phyloP scores from a whole-genome alignment of 2,329 filamentous ascomycete genomes.

The Colletotrichum truncatum region DNA sequence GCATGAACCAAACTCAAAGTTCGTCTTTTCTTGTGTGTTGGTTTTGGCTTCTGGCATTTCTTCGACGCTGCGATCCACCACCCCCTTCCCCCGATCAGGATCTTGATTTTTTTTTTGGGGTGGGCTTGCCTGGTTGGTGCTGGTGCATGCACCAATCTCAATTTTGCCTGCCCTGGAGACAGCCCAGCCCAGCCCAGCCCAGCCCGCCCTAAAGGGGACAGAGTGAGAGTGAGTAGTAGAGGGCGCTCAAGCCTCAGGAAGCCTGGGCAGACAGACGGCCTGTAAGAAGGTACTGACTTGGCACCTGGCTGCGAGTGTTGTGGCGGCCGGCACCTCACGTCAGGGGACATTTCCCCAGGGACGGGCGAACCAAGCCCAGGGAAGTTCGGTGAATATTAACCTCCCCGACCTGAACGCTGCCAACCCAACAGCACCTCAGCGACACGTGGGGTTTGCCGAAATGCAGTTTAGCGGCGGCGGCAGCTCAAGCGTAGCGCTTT shows the following conservation, averaged over 20 bases:
- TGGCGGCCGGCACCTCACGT: conserved; percentile 15
- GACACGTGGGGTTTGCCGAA: conserved; percentile 27
- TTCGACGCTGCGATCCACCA: conserved; percentile 28
- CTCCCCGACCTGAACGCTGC: conserved; percentile 7
- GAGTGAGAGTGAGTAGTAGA: not conserved
- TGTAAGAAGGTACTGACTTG: conserved; percentile 2
- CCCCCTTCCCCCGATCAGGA: conserved; percentile 24
- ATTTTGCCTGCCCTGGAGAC: conserved; percentile 17
- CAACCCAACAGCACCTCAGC: conserved; percentile 4
- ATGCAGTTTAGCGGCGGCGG: conserved; percentile 25
- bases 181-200: conserved; percentile 16
- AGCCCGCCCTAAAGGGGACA: not conserved
- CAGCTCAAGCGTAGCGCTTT: conserved; percentile 17
- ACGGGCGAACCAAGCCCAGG: not conserved
- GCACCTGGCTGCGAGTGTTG: conserved; percentile 9
- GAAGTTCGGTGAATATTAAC: conserved; percentile 23
- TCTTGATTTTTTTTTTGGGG: conserved; percentile 10
- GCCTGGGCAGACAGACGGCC: not conserved
- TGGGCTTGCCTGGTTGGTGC: conserved; percentile 9
- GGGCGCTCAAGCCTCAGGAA: too few relatives aligned
- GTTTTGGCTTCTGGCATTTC: conserved; percentile 29
- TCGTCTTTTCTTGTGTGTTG: conserved; percentile 31
- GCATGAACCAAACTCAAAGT: conserved; percentile 32
- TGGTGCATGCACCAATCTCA: conserved; percentile 14
- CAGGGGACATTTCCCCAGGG: conserved; percentile 17